Base-by-base conservation (phyloP, 768 basidiomycete species). In the Mycena latifolia region DNA sequence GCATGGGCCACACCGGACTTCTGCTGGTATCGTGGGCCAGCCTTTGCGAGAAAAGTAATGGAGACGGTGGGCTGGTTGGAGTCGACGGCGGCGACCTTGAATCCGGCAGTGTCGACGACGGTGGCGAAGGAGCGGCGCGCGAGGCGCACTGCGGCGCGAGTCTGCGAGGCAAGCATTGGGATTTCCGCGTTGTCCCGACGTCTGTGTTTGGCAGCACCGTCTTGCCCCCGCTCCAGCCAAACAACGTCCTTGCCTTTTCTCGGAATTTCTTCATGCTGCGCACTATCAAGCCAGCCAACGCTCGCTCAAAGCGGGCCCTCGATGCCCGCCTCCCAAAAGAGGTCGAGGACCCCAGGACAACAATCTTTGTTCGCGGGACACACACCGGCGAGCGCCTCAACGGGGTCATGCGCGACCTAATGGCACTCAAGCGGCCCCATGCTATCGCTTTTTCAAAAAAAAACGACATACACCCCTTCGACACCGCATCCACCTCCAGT, bases 391-490 rank as follows among this genome's bases (percentile, higher is more conserved):
- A 96, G 72, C 85, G 88, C 25, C 85, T 98, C 22, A 89, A 90
- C 70, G 78, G 79, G 51, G 95, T 88, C 15, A 94, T 99, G 91
- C 90, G 90, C 72, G 97, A 99, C 74, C 77, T 99, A 65, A 96
- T 96, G 90, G 89, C 94, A 3, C 86, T 99, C 66, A 99, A 99
- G 78, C 91, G 93, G 62, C 97, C 98, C 0, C 70, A 97, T 73
- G 91, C 91, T 0, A 92, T 99, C 66, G 88, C 94, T 15, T 99
- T 99, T 81, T 93, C 92, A 50, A 98, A 96, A 77, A 97, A 98
- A 79, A 99, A 99, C 76, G 76, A 80, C 27, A 87, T 99, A 14
- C 90, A 92, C 43, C 98, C 98, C 6, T 99, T 99, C 75, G 97
- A 99, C 71, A 85, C 93, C 62, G 75, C 86, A 24, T 79, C 89